Conservation (phyloP, 495 filamentous ascomycete genomes). For the Aspergillus egyptiacus region DNA sequence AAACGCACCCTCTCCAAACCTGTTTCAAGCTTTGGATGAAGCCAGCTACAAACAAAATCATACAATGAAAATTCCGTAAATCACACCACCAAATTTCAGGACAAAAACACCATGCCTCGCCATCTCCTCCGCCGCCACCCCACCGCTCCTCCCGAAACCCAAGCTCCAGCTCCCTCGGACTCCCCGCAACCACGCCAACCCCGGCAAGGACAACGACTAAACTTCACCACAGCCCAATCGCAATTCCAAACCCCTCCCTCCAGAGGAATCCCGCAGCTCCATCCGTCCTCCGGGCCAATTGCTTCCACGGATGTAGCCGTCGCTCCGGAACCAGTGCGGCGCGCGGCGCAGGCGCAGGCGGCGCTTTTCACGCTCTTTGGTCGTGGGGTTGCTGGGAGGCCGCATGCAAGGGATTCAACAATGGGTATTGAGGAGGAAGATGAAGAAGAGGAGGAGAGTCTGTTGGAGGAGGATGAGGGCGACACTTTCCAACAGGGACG, state of each 20-base stretch:
- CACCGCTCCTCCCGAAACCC: slow-evolving; percentile 14
- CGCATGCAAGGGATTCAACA: slow-evolving; percentile 9
- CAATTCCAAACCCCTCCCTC: slow-evolving; percentile 39
- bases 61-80: slow-evolving; percentile 4
- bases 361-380: slow-evolving; percentile 34
- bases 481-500: slow-evolving; percentile 13
- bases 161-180: too few relatives aligned
- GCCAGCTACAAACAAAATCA: neutral
- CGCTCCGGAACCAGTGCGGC: slow-evolving; percentile 5
- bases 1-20: too few relatives aligned
- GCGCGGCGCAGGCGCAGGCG: slow-evolving; percentile 20
- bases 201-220: slow-evolving; percentile 6
- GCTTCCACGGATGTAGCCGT: slow-evolving; percentile 3
- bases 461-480: slow-evolving; percentile 13
- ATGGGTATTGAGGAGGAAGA: slow-evolving; percentile 8
- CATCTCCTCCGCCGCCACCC: slow-evolving; percentile 21
- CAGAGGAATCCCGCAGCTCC: slow-evolving; percentile 28
- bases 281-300: slow-evolving; percentile 29
- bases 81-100: neutral
- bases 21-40: too few relatives aligned
- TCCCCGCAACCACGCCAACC: slow-evolving; percentile 14
- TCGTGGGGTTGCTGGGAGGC: slow-evolving; percentile 22
- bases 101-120: slow-evolving; percentile 21
- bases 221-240: slow-evolving; percentile 11
- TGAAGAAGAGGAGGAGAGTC: slow-evolving; percentile 15